Evolutionary conservation across 2,329 filamentous ascomycete species (phyloP).

Genomic region (Verticillium tricorpus): DNA sequence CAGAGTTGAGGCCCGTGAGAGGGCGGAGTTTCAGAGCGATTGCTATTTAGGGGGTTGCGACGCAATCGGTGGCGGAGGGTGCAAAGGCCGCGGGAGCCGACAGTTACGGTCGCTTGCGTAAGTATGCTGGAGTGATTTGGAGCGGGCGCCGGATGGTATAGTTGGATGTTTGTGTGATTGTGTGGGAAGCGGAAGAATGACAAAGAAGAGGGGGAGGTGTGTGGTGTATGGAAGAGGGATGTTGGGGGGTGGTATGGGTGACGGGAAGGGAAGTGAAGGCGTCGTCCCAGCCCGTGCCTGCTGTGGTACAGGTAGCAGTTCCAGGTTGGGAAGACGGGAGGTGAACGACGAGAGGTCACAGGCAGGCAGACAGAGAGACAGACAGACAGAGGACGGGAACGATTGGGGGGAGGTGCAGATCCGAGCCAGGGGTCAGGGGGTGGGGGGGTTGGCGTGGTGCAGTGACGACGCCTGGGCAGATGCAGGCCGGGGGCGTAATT

Average conservation of each 20-base stretch:
- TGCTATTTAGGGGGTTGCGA: not conserved
- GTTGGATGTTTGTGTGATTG: not conserved
- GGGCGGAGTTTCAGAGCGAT: not conserved
- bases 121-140: not conserved
- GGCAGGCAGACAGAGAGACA: not conserved
- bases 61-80: not conserved
- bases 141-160: not conserved
- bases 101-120: not conserved
- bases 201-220: not conserved
- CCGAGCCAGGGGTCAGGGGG: not conserved
- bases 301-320: not conserved
- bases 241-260: not conserved
- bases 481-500: not conserved
- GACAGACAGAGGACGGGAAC: not conserved
- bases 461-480: not conserved
- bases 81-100: not conserved
- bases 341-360: not conserved
- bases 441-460: not conserved
- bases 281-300: not conserved
- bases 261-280: not conserved
- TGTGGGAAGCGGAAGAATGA: not conserved
- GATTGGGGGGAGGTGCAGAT: not conserved
- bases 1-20: not conserved
- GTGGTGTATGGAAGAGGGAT: not conserved
- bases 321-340: not conserved